Base-by-base conservation (phyloP, 345 rosid species). In the Eutrema japonicum region DNA sequence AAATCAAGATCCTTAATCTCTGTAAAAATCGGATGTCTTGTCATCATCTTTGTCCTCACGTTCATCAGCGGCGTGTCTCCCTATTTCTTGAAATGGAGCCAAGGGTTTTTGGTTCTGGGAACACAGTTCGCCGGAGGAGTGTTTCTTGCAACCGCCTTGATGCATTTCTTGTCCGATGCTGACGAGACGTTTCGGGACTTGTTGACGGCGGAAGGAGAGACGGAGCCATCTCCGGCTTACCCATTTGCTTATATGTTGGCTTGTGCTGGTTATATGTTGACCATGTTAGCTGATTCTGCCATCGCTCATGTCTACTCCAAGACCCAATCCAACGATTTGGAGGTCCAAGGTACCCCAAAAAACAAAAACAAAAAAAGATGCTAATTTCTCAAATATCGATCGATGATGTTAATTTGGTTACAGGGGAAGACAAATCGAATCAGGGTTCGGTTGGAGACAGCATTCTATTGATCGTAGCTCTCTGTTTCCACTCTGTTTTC, bases 241-340 rank as follows among this genome's bases (percentile, higher is more conserved):
- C 98, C 98, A 56, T 90, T 92, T 68, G 96, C 96, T 4, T 92
- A 77, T 66, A 86, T 92, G 98, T 74, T 92, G 82, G 96, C 95
- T 27, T 79, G 87, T 77, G 80, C 78, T 72, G 98, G 96, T 14
- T 92, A 82, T 66, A 65, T 88, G 81, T 29, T 92, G 45, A 90
- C 93, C 6, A 88, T 87, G 96, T 72, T 87, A 18, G 93, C 93
- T 66, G 96, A 92, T 77, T 86, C 82, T 51, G 66, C 77, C 43
- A 65, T 92, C 47, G 70, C 82, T 66, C 63, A 80, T 76, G 79
- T 87, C 16, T 82, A 82, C 75, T 76, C 84, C 26, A 88, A 82
- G 68, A 36, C 65, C 26, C 66, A 67, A 68, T 60, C 69, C 70
- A 82, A 64, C 4, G 92, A 83, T 66, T n/a, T 84, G 47, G 91